These are phyloP conservation scores for Komagataella pseudopastoris DNA, from an alignment of 805 yeast genomes.

Conservation along the genomic window DNA sequence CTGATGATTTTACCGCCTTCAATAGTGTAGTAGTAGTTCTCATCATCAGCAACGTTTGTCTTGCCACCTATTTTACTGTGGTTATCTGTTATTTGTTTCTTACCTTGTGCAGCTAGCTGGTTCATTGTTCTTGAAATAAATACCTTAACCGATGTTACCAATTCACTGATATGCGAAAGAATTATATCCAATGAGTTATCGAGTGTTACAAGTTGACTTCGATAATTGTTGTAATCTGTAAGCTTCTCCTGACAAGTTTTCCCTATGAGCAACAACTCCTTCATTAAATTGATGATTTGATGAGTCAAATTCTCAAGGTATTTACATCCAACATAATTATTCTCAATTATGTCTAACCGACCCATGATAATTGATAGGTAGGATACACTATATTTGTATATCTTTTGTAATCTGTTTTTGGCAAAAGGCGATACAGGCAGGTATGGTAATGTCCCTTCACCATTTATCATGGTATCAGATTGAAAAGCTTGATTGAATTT, in stretches of 20 bases:
- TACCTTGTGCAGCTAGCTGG: neutral
- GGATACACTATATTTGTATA: constrained; percentile 41
- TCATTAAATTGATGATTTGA: constrained; percentile 49
- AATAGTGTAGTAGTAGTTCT: constrained; percentile 37
- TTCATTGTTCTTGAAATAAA: constrained; percentile 27
- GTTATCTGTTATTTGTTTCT: neutral
- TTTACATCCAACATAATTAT: constrained; percentile 58
- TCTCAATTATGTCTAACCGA: constrained; percentile 66
- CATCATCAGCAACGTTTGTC: constrained; percentile 1
- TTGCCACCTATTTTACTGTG: neutral
- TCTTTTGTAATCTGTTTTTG: constrained; percentile 47
- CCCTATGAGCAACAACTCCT: constrained; percentile 33
- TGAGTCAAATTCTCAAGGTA: constrained; percentile 51
- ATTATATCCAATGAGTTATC: constrained; percentile 41
- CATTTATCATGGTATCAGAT: neutral
- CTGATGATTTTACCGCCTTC: constrained; percentile 42
- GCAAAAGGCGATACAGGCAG: constrained; percentile 42
- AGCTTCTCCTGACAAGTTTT: constrained; percentile 8
- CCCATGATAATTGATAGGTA: constrained; percentile 62
- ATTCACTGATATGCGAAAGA: constrained; percentile 45
- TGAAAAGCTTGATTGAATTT: constrained; percentile 7
- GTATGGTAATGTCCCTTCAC: constrained; percentile 1
- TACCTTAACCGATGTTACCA: constrained; percentile 50
- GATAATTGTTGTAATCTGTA: constrained; percentile 6
- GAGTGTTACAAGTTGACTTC: constrained; percentile 9